Evolutionary conservation across 2,329 filamentous ascomycete genomes (phyloP).

Genomic region (Aquanectria penicillioides): DNA sequence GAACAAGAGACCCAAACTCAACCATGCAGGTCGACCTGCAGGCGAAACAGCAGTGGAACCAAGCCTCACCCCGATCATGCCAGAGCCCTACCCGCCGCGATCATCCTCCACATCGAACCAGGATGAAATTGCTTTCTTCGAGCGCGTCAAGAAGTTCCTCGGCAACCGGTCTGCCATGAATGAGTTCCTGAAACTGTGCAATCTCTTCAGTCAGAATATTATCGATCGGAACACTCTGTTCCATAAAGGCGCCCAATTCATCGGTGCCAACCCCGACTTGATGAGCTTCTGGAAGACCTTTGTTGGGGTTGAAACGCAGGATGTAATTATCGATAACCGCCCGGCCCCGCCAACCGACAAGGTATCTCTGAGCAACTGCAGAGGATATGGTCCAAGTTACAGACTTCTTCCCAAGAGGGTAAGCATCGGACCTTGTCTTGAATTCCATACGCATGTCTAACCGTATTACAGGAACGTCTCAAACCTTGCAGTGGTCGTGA

Average conservation of each 20-base stretch:
- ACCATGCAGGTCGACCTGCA: constrained; percentile 71
- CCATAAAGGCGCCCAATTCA: constrained; percentile 84
- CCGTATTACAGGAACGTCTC: constrained; percentile 72
- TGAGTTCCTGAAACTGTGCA: constrained; percentile 97
- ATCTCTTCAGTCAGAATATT: constrained; percentile 91
- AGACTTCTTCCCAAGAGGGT: constrained; percentile 86
- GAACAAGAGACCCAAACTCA: constrained; percentile 78
- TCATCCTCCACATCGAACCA: constrained; percentile 77
- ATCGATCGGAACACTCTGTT: constrained; percentile 87
- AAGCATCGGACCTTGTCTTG: constrained; percentile 41
- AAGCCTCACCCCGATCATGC: constrained; percentile 86
- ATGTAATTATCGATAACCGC: constrained; percentile 81
- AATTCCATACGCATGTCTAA: constrained; percentile 23
- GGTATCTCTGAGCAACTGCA: constrained; percentile 94
- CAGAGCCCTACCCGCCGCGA: constrained; percentile 84
- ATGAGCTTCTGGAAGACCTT: constrained; percentile 89
- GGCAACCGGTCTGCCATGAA: constrained; percentile 92
- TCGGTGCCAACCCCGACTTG: constrained; percentile 89
- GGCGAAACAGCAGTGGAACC: constrained; percentile 78
- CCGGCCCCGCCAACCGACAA: constrained; percentile 80
- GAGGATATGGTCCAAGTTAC: constrained; percentile 95
- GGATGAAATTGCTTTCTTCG: constrained; percentile 94
- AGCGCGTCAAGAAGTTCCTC: constrained; percentile 95
- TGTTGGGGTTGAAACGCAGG: constrained; percentile 79
- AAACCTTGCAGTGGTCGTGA: constrained; percentile 95